Evolutionary conservation across 192 early-diverging fungal genomes (phyloP).

Genomic region (Thoreauomyces humboldtii): DNA sequence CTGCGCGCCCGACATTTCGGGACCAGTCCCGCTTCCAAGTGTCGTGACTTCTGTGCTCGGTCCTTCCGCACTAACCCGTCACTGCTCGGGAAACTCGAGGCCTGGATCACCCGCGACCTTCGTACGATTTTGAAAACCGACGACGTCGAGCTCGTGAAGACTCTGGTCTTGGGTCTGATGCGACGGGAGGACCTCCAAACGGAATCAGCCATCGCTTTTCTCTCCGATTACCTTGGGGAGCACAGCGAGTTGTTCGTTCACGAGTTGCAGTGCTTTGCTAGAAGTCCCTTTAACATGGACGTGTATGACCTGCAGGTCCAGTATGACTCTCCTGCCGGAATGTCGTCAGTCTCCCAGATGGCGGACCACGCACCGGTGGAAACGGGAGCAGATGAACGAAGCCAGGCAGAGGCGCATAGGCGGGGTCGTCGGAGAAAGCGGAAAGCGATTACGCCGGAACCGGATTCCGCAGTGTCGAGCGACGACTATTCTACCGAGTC

Average conservation of each 20-base stretch:
- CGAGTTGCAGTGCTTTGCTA: slow-evolving; percentile 40
- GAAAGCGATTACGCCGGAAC: too few species aligned
- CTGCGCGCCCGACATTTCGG: slow-evolving; percentile 30
- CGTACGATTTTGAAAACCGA: slow-evolving; percentile 20
- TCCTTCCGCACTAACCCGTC: slow-evolving; percentile 3
- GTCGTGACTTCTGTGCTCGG: slow-evolving; percentile 9
- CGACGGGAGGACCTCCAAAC: slow-evolving; percentile 28
- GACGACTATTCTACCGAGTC: too few species aligned
- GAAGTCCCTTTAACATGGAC: slow-evolving; percentile 33
- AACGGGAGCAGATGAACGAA: too few species aligned
- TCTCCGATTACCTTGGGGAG: slow-evolving; percentile 30
- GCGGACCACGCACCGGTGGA: too few species aligned
- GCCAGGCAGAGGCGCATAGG: too few species aligned
- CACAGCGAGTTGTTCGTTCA: slow-evolving; percentile 46
- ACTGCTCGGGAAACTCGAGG: slow-evolving; percentile 9
- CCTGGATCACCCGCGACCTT: slow-evolving; percentile 40
- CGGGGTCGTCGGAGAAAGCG: too few species aligned
- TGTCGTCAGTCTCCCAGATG: too few species aligned
- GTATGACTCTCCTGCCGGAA: too few species aligned
- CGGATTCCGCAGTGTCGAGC: too few species aligned
- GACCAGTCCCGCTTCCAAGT: slow-evolving; percentile 11
- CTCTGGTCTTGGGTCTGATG: slow-evolving; percentile 30
- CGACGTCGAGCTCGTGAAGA: slow-evolving; percentile 32
- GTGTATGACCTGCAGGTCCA: slow-evolving; percentile 33
- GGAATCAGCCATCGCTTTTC: slow-evolving; percentile 27